phyloP scores from a whole-genome alignment of 2,329 filamentous ascomycete genomes.

The Incumbomyces delicatus region DNA sequence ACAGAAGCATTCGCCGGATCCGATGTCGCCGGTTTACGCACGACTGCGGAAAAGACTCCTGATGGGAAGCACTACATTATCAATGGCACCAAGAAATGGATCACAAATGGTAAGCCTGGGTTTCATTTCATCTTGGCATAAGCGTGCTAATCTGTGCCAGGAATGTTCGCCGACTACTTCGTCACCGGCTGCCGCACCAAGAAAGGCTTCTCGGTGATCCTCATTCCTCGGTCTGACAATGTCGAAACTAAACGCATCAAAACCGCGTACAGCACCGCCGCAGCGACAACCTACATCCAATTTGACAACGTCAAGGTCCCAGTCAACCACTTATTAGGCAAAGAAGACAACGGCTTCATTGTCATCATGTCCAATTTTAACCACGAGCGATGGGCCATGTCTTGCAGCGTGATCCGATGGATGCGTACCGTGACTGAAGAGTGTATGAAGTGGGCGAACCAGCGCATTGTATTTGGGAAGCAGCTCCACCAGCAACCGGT shows the following conservation, averaged over 20 bases:
- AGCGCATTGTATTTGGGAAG: slow-evolving; percentile 62
- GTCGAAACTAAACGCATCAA: slow-evolving; percentile 61
- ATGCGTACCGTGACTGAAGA: slow-evolving; percentile 54
- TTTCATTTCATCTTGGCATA: too few species aligned
- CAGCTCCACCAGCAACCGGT: slow-evolving; percentile 64
- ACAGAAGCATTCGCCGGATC: slow-evolving; percentile 67
- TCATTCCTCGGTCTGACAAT: slow-evolving; percentile 58
- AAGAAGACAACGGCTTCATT: slow-evolving; percentile 61
- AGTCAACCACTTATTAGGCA: slow-evolving; percentile 57
- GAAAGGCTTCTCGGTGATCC: slow-evolving; percentile 54
- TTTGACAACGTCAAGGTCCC: slow-evolving; percentile 66
- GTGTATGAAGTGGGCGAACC: slow-evolving; percentile 68
- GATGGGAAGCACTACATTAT: slow-evolving; percentile 59
- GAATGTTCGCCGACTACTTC: slow-evolving; percentile 58
- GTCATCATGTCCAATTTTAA: slow-evolving; percentile 76
- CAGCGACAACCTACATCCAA: slow-evolving; percentile 66
- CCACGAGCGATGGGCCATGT: slow-evolving; percentile 64
- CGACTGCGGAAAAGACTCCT: slow-evolving; percentile 51
- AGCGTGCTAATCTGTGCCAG: too few species aligned
- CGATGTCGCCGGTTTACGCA: slow-evolving; percentile 63
- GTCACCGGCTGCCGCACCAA: slow-evolving; percentile 66
- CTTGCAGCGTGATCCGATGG: slow-evolving; percentile 54
- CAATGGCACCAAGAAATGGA: slow-evolving; percentile 72
- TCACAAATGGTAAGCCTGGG: slow-evolving; percentile 49
- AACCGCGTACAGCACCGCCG: slow-evolving; percentile 53